phyloP scores from a whole-genome alignment of 1,284 basidiomycete species.

The Leccinum pachyderme region DNA sequence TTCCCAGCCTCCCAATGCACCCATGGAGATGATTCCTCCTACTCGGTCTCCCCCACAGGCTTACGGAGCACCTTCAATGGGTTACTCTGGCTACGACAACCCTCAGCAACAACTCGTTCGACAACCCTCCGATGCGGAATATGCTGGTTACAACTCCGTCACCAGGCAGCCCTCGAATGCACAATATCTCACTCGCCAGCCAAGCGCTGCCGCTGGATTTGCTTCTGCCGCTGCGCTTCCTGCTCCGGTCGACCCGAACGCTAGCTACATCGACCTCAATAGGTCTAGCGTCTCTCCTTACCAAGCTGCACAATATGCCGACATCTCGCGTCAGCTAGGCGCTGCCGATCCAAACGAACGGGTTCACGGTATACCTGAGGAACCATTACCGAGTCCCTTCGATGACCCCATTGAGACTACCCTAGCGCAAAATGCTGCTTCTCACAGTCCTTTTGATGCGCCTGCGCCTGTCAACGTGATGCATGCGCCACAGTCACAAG shows the following conservation, averaged over 20 bases:
- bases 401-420: constrained; percentile 21
- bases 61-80: constrained; percentile 18
- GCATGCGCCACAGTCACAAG: constrained; percentile 11
- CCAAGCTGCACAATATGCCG: constrained; percentile 71
- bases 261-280: constrained; percentile 59
- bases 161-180: constrained; percentile 28
- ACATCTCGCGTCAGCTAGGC: constrained; percentile 58
- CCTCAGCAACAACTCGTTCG: constrained; percentile 25
- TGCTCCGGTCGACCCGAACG: constrained; percentile 18
- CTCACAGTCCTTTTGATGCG: constrained; percentile 24
- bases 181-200: constrained; percentile 26
- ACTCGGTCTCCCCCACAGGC: constrained; percentile 13
- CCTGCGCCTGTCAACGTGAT: not conserved
- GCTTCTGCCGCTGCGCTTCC: constrained; percentile 10
- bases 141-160: constrained; percentile 22
- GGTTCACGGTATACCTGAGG: constrained; percentile 22
- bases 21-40: constrained; percentile 18
- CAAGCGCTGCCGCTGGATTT: constrained; percentile 9
- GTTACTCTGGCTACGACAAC: constrained; percentile 23
- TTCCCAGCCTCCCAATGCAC: constrained; percentile 35
- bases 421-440: constrained; percentile 8
- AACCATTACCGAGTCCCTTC: constrained; percentile 30
- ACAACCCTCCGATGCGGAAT: constrained; percentile 20
- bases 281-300: constrained; percentile 69
- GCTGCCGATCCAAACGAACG: constrained; percentile 40